Evolutionary conservation across 2,329 filamentous ascomycete genomes (phyloP).

Genomic region (Aureobasidium pullulans): DNA sequence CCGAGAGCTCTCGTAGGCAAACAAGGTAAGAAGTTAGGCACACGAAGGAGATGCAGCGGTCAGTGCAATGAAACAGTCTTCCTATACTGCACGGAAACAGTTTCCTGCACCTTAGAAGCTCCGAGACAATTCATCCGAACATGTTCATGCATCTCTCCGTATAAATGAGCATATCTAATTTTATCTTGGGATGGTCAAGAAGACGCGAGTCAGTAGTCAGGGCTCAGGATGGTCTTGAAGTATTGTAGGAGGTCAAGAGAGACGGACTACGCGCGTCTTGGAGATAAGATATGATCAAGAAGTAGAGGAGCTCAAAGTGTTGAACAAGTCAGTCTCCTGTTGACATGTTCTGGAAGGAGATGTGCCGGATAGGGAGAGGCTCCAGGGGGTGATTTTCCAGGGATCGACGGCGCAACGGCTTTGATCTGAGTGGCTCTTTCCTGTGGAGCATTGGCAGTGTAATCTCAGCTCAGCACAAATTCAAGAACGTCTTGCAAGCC

Average conservation of each 20-base stretch:
- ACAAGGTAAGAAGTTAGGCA: no score
- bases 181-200: neutral
- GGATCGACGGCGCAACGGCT: neutral
- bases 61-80: no score
- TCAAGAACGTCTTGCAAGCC: neutral
- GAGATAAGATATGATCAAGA: neutral
- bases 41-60: no score
- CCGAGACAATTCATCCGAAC: neutral
- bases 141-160: neutral
- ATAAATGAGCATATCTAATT: neutral
- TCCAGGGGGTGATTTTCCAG: neutral
- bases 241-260: neutral
- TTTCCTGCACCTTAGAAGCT: neutral
- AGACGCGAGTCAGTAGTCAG: neutral
- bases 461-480: slow-evolving; percentile 6
- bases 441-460: slow-evolving; percentile 4
- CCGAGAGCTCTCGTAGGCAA: no score
- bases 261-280: neutral
- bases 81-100: no score
- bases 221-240: neutral
- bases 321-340: slow-evolving; percentile 1
- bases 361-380: neutral
- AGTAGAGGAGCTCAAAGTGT: neutral
- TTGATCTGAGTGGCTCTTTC: neutral
- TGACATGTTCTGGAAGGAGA: neutral